Conservation (phyloP, 805 yeast genomes). For the Candida boidinii region DNA sequence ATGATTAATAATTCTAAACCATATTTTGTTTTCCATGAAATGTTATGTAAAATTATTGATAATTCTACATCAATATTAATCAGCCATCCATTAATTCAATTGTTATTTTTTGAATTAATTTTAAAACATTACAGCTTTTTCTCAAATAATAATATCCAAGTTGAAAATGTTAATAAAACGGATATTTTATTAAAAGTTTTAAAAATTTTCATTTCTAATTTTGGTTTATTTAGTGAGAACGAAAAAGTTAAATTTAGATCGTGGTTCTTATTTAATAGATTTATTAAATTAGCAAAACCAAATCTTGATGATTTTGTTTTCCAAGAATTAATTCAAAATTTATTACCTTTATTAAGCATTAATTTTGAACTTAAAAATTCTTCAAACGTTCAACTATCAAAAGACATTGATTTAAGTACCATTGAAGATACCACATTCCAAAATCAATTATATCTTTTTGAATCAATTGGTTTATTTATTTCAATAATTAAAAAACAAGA, state of each 20-base stretch:
- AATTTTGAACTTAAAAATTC: conserved; percentile 39
- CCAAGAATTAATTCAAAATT: conserved; percentile 48
- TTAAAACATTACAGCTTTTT: conserved; percentile 69
- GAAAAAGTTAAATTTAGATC: conserved; percentile 74
- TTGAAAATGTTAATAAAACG: conserved; percentile 31
- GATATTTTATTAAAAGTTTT: conserved; percentile 54
- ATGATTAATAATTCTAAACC: conserved; percentile 63
- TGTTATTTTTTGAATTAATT: conserved; percentile 75
- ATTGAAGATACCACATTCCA: conserved; percentile 65
- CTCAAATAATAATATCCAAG: conserved; percentile 31
- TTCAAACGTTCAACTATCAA: conserved; percentile 12
- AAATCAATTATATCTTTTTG: conserved; percentile 76
- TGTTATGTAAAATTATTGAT: conserved; percentile 39
- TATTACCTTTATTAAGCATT: conserved; percentile 56
- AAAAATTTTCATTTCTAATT: conserved; percentile 68
- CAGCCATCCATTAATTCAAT: conserved; percentile 75
- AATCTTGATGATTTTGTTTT: conserved; percentile 40
- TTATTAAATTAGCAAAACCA: conserved; percentile 70
- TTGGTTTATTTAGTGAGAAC: conserved; percentile 71
- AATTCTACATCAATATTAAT: conserved; percentile 31
- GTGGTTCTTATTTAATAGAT: conserved; percentile 85
- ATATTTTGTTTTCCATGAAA: conserved; percentile 49
- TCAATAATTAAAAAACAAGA: conserved; percentile 38
- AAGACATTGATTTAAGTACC: conserved; percentile 23
- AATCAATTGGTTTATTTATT: conserved; percentile 74